A percentile compares a stretch with the other conserved stretches of the same genome.
These are phyloP conservation scores for Apiotrichum mycotoxinovorans DNA, from an alignment of 1,284 basidiomycete genomes.

Conservation along the genomic window DNA sequence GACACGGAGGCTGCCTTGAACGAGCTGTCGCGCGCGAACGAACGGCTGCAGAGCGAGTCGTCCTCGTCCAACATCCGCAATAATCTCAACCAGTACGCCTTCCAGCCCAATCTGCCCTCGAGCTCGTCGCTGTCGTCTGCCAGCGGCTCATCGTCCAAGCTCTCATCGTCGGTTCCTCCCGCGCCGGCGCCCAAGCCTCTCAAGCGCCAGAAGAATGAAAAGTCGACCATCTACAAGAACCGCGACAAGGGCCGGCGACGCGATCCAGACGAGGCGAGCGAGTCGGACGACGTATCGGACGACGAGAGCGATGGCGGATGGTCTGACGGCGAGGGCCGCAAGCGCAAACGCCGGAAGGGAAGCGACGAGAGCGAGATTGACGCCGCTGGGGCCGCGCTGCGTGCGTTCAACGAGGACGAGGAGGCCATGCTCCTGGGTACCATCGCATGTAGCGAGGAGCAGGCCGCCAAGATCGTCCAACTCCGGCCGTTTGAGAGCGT, in stretches of 20 bases:
- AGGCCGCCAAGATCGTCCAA: constrained; percentile 74
- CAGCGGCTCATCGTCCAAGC: neutral
- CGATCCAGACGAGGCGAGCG: constrained; percentile 57
- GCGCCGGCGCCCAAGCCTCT: neutral
- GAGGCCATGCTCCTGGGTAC: constrained; percentile 77
- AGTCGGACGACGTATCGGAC: constrained; percentile 33
- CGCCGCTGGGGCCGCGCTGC: constrained; percentile 58
- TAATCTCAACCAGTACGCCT: constrained; percentile 4
- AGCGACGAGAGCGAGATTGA: constrained; percentile 37
- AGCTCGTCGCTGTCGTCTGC: neutral
- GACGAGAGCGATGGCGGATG: constrained; percentile 36
- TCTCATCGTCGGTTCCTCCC: neutral
- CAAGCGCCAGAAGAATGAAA: constrained; percentile 38
- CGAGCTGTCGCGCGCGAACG: constrained; percentile 13
- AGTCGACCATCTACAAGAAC: constrained; percentile 50
- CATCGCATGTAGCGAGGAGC: constrained; percentile 77
- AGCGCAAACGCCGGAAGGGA: constrained; percentile 33
- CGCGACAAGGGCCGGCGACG: constrained; percentile 26
- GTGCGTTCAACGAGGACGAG: constrained; percentile 80
- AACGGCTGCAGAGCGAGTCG: neutral
- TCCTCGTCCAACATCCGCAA: neutral
- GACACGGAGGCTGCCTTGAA: constrained; percentile 21
- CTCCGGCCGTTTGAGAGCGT: constrained; percentile 75
- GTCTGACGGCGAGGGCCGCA: constrained; percentile 34
- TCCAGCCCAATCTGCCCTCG: constrained; percentile 1